A percentile compares a stretch with the other conserved stretches of the same genome.
These are phyloP conservation scores for Didymosphaeria variabile DNA, from an alignment of 2,329 filamentous ascomycete genomes.

Conservation along the genomic window DNA sequence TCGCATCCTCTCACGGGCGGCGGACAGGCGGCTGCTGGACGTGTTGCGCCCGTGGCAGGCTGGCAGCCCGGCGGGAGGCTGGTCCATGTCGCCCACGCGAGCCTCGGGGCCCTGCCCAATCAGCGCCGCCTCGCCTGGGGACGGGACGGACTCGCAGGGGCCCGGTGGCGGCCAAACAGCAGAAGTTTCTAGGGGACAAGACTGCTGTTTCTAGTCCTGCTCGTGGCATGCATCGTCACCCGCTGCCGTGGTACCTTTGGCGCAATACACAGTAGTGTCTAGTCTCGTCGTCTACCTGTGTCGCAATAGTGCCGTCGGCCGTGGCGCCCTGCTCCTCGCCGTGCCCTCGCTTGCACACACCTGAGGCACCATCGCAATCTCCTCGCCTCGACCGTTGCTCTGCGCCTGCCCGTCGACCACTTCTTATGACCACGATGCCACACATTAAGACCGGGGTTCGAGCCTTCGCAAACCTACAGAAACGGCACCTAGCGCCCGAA, in stretches of 20 bases:
- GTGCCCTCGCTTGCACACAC: constrained; percentile 1
- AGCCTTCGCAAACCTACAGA: constrained; percentile 1
- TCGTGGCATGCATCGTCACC: neutral
- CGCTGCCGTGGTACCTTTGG: neutral
- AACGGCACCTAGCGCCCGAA: neutral
- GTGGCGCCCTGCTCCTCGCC: neutral
- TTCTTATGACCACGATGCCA: constrained; percentile 3
- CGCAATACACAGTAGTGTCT: neutral
- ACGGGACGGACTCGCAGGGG: neutral
- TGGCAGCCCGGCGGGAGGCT: constrained; percentile 10
- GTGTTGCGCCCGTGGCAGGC: too few species aligned
- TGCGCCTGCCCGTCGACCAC: neutral
- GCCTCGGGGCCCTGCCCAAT: neutral
- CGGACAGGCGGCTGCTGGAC: too few species aligned
- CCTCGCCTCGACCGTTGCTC: neutral
- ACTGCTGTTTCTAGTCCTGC: constrained; percentile 3
- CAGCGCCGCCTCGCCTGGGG: neutral
- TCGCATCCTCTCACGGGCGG: neutral
- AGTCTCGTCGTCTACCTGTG: neutral
- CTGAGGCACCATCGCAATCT: constrained; percentile 7
- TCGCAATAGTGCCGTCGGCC: neutral
- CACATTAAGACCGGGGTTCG: constrained; percentile 7
- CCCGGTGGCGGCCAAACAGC: constrained; percentile 10
- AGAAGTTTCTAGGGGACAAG: constrained; percentile 2
- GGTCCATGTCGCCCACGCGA: constrained; percentile 12